Percentiles rank a stretch among this genome's conserved stretches.
Conservation (phyloP, 1,139 yeast genomes). For the Yamadazyma epiphylla region DNA sequence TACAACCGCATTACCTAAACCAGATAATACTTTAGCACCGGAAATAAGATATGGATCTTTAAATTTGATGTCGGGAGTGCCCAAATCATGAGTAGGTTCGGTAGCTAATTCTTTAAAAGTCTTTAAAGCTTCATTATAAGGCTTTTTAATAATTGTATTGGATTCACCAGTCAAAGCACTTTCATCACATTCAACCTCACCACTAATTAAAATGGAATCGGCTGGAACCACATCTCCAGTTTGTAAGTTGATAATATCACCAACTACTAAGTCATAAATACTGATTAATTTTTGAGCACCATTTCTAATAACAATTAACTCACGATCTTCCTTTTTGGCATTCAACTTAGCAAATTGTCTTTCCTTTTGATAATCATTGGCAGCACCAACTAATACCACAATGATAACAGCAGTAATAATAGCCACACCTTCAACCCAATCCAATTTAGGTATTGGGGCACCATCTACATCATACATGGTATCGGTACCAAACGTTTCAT, state of each 20-base stretch:
- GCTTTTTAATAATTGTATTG: slow-evolving; percentile 65
- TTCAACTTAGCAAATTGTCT: slow-evolving; percentile 86
- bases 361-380: slow-evolving; percentile 94
- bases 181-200: slow-evolving; percentile 87
- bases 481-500: slow-evolving; percentile 87
- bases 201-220: slow-evolving; percentile 74
- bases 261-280: slow-evolving; percentile 75
- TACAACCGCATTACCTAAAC: slow-evolving; percentile 81
- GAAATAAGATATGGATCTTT: slow-evolving; percentile 83
- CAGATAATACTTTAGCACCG: slow-evolving; percentile 84
- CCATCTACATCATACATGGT: slow-evolving; percentile 78
- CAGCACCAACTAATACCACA: slow-evolving; percentile 90
- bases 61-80: slow-evolving; percentile 37
- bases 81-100: slow-evolving; percentile 42
- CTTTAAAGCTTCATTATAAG: slow-evolving; percentile 48
- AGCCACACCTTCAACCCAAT: slow-evolving; percentile 99
- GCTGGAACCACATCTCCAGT: slow-evolving; percentile 96
- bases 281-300: slow-evolving; percentile 69
- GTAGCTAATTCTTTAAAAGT: slow-evolving; percentile 26
- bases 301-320: slow-evolving; percentile 69
- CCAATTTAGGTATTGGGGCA: slow-evolving; percentile 69
- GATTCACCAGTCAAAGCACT: slow-evolving; percentile 92
- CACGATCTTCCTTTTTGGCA: slow-evolving; percentile 81
- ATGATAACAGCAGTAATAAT: slow-evolving; percentile 87
- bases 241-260: slow-evolving; percentile 77